Base-by-base conservation (phyloP, 257 asterid species). In the Nicotiana undulata region DNA sequence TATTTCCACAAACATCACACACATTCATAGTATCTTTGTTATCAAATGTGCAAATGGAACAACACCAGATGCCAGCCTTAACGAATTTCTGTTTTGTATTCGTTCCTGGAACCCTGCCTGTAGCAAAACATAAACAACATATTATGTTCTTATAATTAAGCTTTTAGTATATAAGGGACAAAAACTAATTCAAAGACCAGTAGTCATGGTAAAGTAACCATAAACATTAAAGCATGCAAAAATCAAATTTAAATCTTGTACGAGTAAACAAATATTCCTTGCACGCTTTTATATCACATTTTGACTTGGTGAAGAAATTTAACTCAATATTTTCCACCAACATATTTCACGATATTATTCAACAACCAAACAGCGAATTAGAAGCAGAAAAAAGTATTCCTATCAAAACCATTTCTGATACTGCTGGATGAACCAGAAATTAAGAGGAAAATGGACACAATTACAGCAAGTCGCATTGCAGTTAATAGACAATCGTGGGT, bases 41-140 rank as follows among this genome's bases (percentile, higher is more conserved):
- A 85, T 93, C 97, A 87, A 87, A 93, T 75, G 99, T 91, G 84
- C 97, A 95, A 76, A 95, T 89, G 82, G 95, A 93, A 90, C 98
- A 95, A 84, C 88, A 77, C 99, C 99, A 95, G 81, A 91, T 89
- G 82, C 86, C 92, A 77, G 75, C 80, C 83, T 59, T 86, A 75
- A 56, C 75, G 51, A 59, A 68, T 79, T 89, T 92, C 79, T 83
- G 85, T 53, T 83, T 79, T 53, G 79, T 83, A 76, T 82, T 84
- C 60, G 88, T 85, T 81, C 72, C 85, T 74, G 85, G 78, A 61
- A 63, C 82, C 60, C 28, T 82, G 49, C 84, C 94, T 90, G 63
- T 86, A 81, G 56, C 76, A 31, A 87, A 80, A 58, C 26, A 79
- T 80, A 52, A 87, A 81, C 82, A 79, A 72, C 59, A 82, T 58